Base-by-base conservation (phyloP, 345 rosid genomes). In the Eucalyptus curtisii region DNA sequence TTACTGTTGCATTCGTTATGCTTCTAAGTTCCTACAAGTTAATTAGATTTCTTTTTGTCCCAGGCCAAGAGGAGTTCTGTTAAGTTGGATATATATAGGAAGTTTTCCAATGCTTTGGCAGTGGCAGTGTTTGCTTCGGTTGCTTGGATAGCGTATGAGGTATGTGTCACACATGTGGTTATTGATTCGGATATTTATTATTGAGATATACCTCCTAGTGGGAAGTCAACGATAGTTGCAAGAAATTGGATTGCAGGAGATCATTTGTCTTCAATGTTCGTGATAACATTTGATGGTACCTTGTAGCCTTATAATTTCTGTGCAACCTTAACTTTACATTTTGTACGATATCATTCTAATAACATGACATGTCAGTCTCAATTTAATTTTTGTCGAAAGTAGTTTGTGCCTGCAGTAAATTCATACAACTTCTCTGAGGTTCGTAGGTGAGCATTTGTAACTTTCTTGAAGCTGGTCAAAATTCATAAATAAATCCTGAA, bases 61-160 rank as follows among this genome's bases (percentile, higher is more conserved):
- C 95, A 95, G 98, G 93, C 91, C 57, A 98, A 97, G 91, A 94
- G 98, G 91, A 96, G 93, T 90, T 93, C 97, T 16, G 97, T 93
- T 80, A 98, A 97, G 95, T 90, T 97, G 94, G 98, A 98, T 87
- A 94, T 95, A 76, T 98, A 98, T 90, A 93, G 99, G 93, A 98
- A 98, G 94, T 97, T 97, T 92, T 96, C 99, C 89, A 98, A 98
- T 92, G 97, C 98, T 31, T 91, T 98, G 89, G 97, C 93, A 86
- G 96, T 91, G 61, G 90, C 96, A 84, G 99, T 98, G 89, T 90
- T 98, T 92, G 95, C 93, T 90, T 98, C 99, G 27, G 98, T 95
- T 90, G 93, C 93, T 87, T 98, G 99, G 99, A 96, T 97, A 87
- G 94, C 92, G 79, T 98, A 95, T 91, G 99, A 96, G 99, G 99